phyloP scores from a whole-genome alignment of 2,329 filamentous ascomycete species.

The Boeremia lycopersici region DNA sequence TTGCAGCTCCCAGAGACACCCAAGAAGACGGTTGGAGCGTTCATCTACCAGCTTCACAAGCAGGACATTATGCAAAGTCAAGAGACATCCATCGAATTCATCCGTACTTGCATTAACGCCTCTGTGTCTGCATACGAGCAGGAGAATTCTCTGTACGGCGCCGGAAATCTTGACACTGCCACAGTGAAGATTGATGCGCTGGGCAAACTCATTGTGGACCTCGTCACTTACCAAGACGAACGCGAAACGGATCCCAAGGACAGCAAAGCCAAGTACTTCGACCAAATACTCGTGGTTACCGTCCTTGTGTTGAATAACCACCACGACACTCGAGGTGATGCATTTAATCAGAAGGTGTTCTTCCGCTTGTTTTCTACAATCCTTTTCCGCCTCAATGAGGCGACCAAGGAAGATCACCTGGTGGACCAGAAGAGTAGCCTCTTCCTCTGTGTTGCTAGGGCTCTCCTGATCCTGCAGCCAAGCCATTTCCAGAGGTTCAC shows the following conservation, averaged over 20 bases:
- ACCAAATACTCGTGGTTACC: slow-evolving; percentile 77
- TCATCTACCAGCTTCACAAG: slow-evolving; percentile 82
- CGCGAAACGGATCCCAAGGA: slow-evolving; percentile 64
- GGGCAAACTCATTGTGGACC: slow-evolving; percentile 76
- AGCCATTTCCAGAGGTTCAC: slow-evolving; percentile 79
- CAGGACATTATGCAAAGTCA: slow-evolving; percentile 73
- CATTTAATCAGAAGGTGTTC: slow-evolving; percentile 87
- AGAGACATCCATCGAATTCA: slow-evolving; percentile 79
- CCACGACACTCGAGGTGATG: slow-evolving; percentile 77
- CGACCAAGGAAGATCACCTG: slow-evolving; percentile 51
- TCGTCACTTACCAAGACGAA: slow-evolving; percentile 73
- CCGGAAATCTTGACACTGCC: slow-evolving; percentile 62
- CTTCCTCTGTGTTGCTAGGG: slow-evolving; percentile 72
- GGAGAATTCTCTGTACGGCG: slow-evolving; percentile 63
- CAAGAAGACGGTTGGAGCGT: slow-evolving; percentile 73
- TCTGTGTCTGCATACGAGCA: slow-evolving; percentile 81
- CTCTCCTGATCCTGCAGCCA: slow-evolving; percentile 76
- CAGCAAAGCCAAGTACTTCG: slow-evolving; percentile 73
- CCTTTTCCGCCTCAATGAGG: slow-evolving; percentile 75
- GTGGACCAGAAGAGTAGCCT: slow-evolving; percentile 69
- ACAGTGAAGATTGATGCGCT: slow-evolving; percentile 78
- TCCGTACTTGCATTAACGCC: slow-evolving; percentile 79
- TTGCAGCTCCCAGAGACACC: slow-evolving; percentile 78
- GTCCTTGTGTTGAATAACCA: slow-evolving; percentile 85
- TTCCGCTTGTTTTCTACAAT: slow-evolving; percentile 87